Evolutionary conservation across 2,329 filamentous ascomycete genomes (phyloP).

Genomic region (Coleophoma cylindrospora): DNA sequence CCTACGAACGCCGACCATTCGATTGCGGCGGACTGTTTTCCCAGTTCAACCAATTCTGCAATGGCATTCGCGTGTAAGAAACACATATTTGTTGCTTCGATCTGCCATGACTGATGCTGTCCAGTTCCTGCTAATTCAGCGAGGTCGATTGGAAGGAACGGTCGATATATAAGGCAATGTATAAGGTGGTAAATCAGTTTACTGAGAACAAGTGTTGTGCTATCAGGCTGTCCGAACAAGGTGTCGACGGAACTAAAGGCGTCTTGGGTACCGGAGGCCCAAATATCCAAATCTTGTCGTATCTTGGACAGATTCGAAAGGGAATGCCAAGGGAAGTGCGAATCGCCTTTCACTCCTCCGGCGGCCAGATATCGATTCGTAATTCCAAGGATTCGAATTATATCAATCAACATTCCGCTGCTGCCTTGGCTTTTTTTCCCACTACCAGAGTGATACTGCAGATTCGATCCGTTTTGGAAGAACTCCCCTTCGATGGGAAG

Average conservation of each 20-base stretch:
- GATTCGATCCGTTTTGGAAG: slow-evolving; percentile 74
- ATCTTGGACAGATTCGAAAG: slow-evolving; percentile 83
- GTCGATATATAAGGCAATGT: slow-evolving; percentile 81
- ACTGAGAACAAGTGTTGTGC: slow-evolving; percentile 73
- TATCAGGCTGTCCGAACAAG: slow-evolving; percentile 73
- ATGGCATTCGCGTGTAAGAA: slow-evolving; percentile 85
- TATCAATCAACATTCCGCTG: slow-evolving; percentile 78
- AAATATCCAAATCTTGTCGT: slow-evolving; percentile 76
- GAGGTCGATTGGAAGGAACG: slow-evolving; percentile 80
- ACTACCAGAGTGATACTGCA: slow-evolving; percentile 65
- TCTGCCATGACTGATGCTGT: slow-evolving; percentile 89
- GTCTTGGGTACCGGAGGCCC: slow-evolving; percentile 77
- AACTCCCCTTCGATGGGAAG: slow-evolving; percentile 71
- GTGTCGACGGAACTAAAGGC: slow-evolving; percentile 71
- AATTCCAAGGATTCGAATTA: slow-evolving; percentile 74
- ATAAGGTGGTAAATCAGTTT: slow-evolving; percentile 85
- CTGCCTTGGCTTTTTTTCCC: slow-evolving; percentile 70
- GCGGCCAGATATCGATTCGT: slow-evolving; percentile 81
- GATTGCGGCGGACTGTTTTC: slow-evolving; percentile 63
- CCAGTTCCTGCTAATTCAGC: slow-evolving; percentile 74
- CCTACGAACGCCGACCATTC: slow-evolving; percentile 86
- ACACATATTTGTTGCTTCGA: slow-evolving; percentile 84
- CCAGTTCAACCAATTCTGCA: slow-evolving; percentile 74
- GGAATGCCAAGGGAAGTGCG: slow-evolving; percentile 87
- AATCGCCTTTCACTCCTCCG: slow-evolving; percentile 82